phyloP scores from a whole-genome alignment of 192 early-diverging fungal species.

The Spizellomyces punctatus region DNA sequence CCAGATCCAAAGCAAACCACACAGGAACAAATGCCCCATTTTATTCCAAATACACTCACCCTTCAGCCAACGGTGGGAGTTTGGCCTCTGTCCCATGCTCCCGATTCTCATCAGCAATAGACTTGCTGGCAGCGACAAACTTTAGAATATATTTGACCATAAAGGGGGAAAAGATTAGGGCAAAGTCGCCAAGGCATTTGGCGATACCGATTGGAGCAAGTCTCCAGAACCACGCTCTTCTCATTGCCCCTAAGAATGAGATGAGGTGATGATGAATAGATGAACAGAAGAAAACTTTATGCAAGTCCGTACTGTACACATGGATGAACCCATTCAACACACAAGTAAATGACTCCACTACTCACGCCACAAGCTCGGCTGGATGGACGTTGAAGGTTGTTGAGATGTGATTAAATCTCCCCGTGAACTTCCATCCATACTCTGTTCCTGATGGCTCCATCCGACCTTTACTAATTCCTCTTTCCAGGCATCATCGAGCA shows the following conservation, averaged over 20 bases:
- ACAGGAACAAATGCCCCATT: too few species aligned
- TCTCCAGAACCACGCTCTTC: constrained; percentile 29
- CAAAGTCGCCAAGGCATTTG: constrained; percentile 42
- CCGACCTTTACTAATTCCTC: constrained; percentile 25
- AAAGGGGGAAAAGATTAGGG: constrained; percentile 44
- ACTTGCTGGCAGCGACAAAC: constrained; percentile 32
- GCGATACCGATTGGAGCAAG: constrained; percentile 28
- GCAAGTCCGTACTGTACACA: too few species aligned
- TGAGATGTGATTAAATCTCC: not conserved
- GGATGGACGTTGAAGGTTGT: not conserved
- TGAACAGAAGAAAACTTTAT: too few species aligned
- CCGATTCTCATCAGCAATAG: not conserved
- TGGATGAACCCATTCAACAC: too few species aligned
- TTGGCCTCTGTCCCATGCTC: constrained; percentile 9
- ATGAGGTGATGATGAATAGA: too few species aligned
- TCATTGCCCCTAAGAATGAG: constrained; percentile 9
- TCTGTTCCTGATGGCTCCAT: not conserved
- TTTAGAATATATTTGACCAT: constrained; percentile 45
- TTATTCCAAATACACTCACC: constrained; percentile 11
- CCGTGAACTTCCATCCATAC: not conserved
- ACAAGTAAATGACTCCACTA: too few species aligned
- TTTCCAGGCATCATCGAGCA: constrained; percentile 44
- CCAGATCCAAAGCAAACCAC: too few species aligned
- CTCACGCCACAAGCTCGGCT: constrained; percentile 16
- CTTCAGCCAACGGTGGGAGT: constrained; percentile 24